Percentiles rank a stretch among this genome's conserved stretches.
Evolutionary conservation across 345 rosid genomes (phyloP).

Genomic region (Salix dunnii): DNA sequence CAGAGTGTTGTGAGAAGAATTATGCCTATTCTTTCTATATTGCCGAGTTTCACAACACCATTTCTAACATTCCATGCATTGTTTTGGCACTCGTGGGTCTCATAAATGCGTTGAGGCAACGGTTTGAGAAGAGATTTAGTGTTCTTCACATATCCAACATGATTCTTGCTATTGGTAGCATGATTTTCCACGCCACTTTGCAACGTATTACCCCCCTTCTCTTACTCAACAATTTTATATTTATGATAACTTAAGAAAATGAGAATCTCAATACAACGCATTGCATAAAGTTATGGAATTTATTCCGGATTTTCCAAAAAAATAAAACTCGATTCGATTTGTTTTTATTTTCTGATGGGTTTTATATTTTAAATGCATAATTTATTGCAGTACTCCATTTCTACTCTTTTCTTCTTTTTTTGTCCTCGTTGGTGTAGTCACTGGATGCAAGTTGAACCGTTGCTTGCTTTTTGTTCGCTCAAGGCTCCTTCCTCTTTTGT

Average conservation of each 20-base stretch:
- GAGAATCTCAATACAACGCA: background rate
- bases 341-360: background rate
- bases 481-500: background rate
- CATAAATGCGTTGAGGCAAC: constrained; percentile 66
- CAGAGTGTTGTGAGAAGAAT: constrained; percentile 78
- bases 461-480: background rate
- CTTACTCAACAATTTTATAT: background rate
- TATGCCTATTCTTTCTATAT: constrained; percentile 60
- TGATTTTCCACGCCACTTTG: constrained; percentile 80
- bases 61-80: constrained; percentile 67
- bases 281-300: background rate
- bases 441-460: background rate
- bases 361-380: background rate
- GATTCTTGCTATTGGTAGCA: constrained; percentile 83
- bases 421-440: background rate
- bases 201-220: constrained; percentile 29
- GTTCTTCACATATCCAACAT: constrained; percentile 82
- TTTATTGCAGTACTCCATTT: background rate
- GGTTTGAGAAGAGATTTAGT: constrained; percentile 88
- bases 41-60: constrained; percentile 81
- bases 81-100: constrained; percentile 78
- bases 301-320: background rate
- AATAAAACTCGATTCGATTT: background rate
- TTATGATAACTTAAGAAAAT: background rate
- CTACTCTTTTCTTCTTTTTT: background rate